Percentiles rank a stretch among this genome's conserved stretches.
Evolutionary conservation across 139 green algal genomes (phyloP).

Genomic region (Chlorella sp.): DNA sequence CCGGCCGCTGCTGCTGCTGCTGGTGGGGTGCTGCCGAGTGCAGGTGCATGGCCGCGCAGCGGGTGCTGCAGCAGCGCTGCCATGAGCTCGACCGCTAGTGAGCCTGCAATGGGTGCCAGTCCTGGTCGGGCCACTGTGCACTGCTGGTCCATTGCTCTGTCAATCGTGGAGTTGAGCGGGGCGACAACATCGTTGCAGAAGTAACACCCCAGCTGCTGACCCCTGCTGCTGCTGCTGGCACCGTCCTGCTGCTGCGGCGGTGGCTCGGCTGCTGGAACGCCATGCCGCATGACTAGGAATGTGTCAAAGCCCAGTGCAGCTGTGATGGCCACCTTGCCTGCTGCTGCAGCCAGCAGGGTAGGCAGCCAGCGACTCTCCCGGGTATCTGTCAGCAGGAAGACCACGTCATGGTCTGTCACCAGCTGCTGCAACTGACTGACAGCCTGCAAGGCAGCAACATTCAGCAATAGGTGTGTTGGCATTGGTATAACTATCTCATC

Average conservation of each 20-base stretch:
- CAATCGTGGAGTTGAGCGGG: conserved; percentile 75
- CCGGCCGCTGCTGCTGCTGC: background rate
- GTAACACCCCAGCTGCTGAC: conserved; percentile 87
- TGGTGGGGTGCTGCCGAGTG: background rate
- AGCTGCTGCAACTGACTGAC: conserved; percentile 46
- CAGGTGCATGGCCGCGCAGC: conserved; percentile 9
- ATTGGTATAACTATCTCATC: background rate
- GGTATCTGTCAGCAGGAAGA: conserved; percentile 96
- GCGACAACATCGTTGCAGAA: conserved; percentile 99
- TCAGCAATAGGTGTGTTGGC: background rate
- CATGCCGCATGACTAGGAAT: conserved; percentile 44
- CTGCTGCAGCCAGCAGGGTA: conserved; percentile 67
- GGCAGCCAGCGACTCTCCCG: conserved; percentile 88
- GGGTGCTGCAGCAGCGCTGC: conserved; percentile 75
- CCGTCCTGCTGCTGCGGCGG: background rate
- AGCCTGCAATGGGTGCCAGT: conserved; percentile 77
- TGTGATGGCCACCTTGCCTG: conserved; percentile 72
- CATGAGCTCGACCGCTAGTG: conserved; percentile 87
- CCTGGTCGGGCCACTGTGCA: conserved; percentile 95
- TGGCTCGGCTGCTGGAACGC: background rate
- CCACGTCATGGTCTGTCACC: conserved; percentile 67
- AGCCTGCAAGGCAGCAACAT: conserved; percentile 15
- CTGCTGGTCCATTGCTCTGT: conserved; percentile 92
- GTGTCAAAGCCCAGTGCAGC: conserved; percentile 89
- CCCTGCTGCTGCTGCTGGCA: background rate